phyloP scores from a whole-genome alignment of 805 yeast species.

The Myxozyma kluyveri region DNA sequence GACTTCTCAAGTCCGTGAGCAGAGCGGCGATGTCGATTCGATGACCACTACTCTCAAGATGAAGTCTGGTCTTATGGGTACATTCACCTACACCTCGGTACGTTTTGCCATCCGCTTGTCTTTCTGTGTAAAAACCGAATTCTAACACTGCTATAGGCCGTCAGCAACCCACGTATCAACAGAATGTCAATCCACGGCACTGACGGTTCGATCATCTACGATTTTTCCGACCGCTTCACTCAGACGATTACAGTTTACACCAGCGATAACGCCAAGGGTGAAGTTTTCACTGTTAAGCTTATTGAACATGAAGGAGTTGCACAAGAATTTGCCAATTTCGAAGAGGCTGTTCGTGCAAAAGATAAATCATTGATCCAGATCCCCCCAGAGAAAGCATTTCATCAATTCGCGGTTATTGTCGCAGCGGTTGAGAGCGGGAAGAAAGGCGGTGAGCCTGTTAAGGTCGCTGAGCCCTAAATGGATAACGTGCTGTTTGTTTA shows the following conservation, averaged over 20 bases:
- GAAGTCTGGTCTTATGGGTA: conserved; percentile 66
- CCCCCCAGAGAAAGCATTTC: conserved; percentile 76
- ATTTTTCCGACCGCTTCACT: conserved; percentile 52
- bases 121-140: background rate
- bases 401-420: conserved; percentile 84
- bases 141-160: too few relatives aligned
- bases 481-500: too few relatives aligned
- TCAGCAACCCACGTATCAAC: conserved; percentile 35
- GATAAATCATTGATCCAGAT: conserved; percentile 55
- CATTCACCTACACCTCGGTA: conserved; percentile 82
- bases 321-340: conserved; percentile 54
- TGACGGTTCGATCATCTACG: conserved; percentile 69
- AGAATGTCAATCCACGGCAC: conserved; percentile 71
- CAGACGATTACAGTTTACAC: conserved; percentile 38
- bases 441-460: conserved; percentile 39
- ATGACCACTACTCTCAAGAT: conserved; percentile 66
- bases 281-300: conserved; percentile 18
- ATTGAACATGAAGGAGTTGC: conserved; percentile 56
- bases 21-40: conserved; percentile 79
- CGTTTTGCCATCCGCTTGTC: conserved; percentile 38
- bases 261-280: conserved; percentile 26
- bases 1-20: conserved; percentile 73
- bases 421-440: conserved; percentile 74
- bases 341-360: conserved; percentile 57
- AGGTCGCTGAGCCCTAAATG: conserved; percentile 35